Evolutionary conservation across 768 basidiomycete species (phyloP).

Genomic region (Gymnopilus junonius): DNA sequence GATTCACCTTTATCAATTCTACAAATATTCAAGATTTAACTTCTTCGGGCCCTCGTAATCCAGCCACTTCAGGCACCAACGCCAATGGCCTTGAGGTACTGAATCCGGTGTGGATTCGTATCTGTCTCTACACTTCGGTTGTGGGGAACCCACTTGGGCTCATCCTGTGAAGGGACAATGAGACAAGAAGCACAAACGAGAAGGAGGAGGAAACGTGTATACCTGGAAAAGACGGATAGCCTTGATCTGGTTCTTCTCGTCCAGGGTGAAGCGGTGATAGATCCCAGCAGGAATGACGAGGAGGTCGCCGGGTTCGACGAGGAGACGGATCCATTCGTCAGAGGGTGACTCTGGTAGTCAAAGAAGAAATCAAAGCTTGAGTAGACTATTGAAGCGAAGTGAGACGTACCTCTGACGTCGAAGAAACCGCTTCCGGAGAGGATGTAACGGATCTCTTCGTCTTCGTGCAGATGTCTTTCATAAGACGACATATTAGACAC

Average conservation of each 20-base stretch:
- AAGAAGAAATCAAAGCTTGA: neutral
- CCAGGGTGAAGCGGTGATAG: conserved; percentile 94
- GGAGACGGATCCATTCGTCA: conserved; percentile 83
- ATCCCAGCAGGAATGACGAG: conserved; percentile 89
- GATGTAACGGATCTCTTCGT: conserved; percentile 94
- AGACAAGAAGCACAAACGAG: neutral
- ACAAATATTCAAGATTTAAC: no score
- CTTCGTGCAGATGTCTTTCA: conserved; percentile 88
- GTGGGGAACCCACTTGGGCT: conserved; percentile 88
- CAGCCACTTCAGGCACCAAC: conserved; percentile 39
- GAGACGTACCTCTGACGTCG: conserved; percentile 79
- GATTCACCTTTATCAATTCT: no score
- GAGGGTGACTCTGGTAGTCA: conserved; percentile 56
- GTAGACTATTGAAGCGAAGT: neutral
- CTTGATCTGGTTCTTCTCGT: conserved; percentile 71
- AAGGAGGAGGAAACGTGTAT: neutral
- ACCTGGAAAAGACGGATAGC: conserved; percentile 89
- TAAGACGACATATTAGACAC: neutral
- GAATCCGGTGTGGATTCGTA: conserved; percentile 59
- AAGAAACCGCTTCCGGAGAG: conserved; percentile 90
- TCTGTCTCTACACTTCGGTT: conserved; percentile 69
- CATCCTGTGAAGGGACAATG: conserved; percentile 57
- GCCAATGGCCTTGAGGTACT: conserved; percentile 59
- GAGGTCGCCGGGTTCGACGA: conserved; percentile 78
- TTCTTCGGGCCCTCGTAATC: no score